Evolutionary conservation across 2,329 filamentous ascomycete genomes (phyloP).

Genomic region (Macrophomina phaseolina): DNA sequence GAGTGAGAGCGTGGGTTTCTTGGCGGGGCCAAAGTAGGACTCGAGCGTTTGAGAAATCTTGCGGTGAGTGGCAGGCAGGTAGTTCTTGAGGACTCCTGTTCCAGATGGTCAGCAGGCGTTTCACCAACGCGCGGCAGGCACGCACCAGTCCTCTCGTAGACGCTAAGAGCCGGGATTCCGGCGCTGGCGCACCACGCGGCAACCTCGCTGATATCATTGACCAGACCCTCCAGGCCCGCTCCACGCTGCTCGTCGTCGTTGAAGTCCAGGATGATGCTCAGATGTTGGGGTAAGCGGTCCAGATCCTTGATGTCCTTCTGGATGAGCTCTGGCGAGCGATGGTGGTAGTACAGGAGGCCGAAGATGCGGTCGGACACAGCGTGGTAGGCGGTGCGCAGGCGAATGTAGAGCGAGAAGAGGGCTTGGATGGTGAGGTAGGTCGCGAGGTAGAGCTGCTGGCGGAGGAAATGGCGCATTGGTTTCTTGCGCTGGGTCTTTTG

Average conservation of each 20-base stretch:
- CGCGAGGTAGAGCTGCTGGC: constrained; percentile 67
- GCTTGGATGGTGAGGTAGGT: constrained; percentile 75
- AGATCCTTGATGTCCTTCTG: constrained; percentile 81
- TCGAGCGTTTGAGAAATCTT: constrained; percentile 79
- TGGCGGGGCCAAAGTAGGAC: constrained; percentile 79
- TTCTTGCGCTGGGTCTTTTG: constrained; percentile 31
- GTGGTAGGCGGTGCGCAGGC: constrained; percentile 79
- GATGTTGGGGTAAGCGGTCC: constrained; percentile 76
- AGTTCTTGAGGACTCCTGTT: constrained; percentile 83
- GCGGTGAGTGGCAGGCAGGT: constrained; percentile 83
- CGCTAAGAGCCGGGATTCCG: constrained; percentile 82
- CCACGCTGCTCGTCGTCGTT: constrained; percentile 69
- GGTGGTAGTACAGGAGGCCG: constrained; percentile 90
- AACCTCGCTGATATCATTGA: constrained; percentile 91
- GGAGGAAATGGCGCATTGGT: constrained; percentile 64
- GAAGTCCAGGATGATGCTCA: constrained; percentile 83
- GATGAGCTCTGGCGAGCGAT: constrained; percentile 92
- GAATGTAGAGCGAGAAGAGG: constrained; percentile 87
- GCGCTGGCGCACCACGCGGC: constrained; percentile 91
- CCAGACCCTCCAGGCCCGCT: constrained; percentile 76
- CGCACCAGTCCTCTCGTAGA: constrained; percentile 91
- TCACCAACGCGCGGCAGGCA: constrained; percentile 10
- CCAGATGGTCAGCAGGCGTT: neutral
- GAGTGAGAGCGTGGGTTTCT: constrained; percentile 72
- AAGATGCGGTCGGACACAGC: constrained; percentile 77